phyloP scores from a whole-genome alignment of 345 rosid genomes.

The Abelmoschus esculentus region DNA sequence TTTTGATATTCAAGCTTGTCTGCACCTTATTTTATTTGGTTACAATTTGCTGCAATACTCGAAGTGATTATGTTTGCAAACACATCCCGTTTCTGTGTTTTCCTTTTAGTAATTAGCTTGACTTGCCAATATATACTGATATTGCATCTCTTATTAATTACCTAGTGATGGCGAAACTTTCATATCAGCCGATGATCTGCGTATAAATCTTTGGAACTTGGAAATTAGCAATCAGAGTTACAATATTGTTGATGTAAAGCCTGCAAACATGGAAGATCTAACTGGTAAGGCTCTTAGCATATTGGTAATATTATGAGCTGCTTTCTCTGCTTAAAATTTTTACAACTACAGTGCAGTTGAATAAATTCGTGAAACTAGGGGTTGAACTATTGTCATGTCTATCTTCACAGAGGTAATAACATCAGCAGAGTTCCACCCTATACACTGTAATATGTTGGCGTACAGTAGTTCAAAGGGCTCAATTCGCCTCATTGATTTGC shows the following conservation, averaged over 20 bases:
- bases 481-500: conserved; percentile 87
- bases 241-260: conserved; percentile 60
- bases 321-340: neutral
- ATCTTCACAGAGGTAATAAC: conserved; percentile 90
- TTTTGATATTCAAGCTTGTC: neutral
- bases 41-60: neutral
- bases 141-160: neutral
- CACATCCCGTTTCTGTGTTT: neutral
- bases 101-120: neutral
- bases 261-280: conserved; percentile 69
- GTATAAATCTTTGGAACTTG: conserved; percentile 70
- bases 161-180: conserved; percentile 61
- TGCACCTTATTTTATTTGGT: neutral
- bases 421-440: conserved; percentile 97
- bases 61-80: neutral
- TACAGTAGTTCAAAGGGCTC: conserved; percentile 99
- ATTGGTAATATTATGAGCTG: neutral
- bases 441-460: conserved; percentile 83
- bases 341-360: neutral
- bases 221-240: conserved; percentile 65
- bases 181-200: conserved; percentile 62
- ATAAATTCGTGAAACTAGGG: too few species aligned
- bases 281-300: conserved; percentile 37
- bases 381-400: neutral
- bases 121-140: conserved; percentile 9